Evolutionary conservation across 768 basidiomycete genomes (phyloP).

Genomic region (Coprinellus aureogranulatus): DNA sequence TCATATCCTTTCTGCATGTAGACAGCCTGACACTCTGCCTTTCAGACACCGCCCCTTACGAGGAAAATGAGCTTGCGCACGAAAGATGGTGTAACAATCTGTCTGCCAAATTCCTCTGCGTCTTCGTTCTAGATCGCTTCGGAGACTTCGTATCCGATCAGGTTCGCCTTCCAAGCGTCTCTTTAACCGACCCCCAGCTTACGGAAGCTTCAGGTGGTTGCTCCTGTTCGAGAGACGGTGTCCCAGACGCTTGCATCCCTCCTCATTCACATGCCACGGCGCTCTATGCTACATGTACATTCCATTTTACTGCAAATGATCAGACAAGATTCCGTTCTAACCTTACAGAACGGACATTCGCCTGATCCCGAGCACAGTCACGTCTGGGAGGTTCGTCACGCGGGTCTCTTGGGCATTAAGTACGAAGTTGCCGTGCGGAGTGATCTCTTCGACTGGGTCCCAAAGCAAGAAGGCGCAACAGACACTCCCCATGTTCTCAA

Average conservation of each 20-base stretch:
- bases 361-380: slow-evolving; percentile 49
- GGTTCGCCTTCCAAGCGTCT: slow-evolving; percentile 22
- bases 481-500: slow-evolving; percentile 54
- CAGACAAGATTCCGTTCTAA: slow-evolving; percentile 71
- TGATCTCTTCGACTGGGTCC: slow-evolving; percentile 64
- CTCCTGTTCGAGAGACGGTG: slow-evolving; percentile 94
- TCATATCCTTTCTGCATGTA: slow-evolving; percentile 34
- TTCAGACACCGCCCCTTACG: slow-evolving; percentile 21
- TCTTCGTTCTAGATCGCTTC: slow-evolving; percentile 95
- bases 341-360: slow-evolving; percentile 12
- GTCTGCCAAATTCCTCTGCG: slow-evolving; percentile 79
- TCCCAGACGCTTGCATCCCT: slow-evolving; percentile 91
- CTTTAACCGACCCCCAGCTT: neutral
- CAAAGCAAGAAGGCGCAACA: slow-evolving; percentile 36
- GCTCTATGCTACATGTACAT: slow-evolving; percentile 78
- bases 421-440: slow-evolving; percentile 94
- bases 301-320: slow-evolving; percentile 89
- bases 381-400: slow-evolving; percentile 96
- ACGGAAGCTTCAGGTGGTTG: slow-evolving; percentile 59
- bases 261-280: slow-evolving; percentile 82
- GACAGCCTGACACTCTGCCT: too few relatives aligned
- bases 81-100: slow-evolving; percentile 90
- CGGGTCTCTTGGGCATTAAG: slow-evolving; percentile 95
- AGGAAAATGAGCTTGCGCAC: slow-evolving; percentile 66
- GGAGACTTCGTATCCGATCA: slow-evolving; percentile 97